Evolutionary conservation across 2,329 filamentous ascomycete genomes (phyloP), one percentile per base, ranked within the genome.

Genomic region (Aspergillus quadricinctus): DNA sequence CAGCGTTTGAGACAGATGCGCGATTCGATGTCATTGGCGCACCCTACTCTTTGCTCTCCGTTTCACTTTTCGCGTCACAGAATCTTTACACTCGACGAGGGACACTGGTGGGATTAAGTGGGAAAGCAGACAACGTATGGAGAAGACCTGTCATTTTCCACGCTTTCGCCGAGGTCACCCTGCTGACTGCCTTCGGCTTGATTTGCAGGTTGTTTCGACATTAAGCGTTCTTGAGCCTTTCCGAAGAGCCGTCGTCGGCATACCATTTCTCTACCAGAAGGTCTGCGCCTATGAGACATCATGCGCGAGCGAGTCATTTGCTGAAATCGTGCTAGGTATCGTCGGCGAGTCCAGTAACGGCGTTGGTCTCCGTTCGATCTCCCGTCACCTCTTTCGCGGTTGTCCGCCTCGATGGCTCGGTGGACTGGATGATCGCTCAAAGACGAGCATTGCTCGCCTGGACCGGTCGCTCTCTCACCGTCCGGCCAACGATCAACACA

Each of bases 361-460:
- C 92, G 31, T 79, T 99, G 61, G 88, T 99, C 65, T 89, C 90
- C 29, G 92, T 93, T 25, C 94, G 92, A 72, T 91, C 91, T 4
- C 86, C 90, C 4, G 86, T 88, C 52, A 94, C 92, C 0, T 92
- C 92, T 5, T 92, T 99, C 65, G 87, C 89, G 11, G 85, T 96
- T 7, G 82, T 99, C 27, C 89, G 93, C 70, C 84, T 99, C 51
- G 92, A 99, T 77, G 94, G 94, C 56, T 91, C 92, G 4, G 87
- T 92, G 56, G 94, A 99, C 76, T 99, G 94, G 93, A 90, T 96
- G 80, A 80, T 99, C 8, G 84, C 90, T 6, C 92, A 97, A 72
- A 84, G 90, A 60, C 88, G 90, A 62, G 92, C 92, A 1, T 80
- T 99, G 53, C 81, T 97, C n/a, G 94, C 94, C 54, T 99, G 94